Base-by-base conservation (phyloP, 768 basidiomycete species). In the Russula sp. region DNA sequence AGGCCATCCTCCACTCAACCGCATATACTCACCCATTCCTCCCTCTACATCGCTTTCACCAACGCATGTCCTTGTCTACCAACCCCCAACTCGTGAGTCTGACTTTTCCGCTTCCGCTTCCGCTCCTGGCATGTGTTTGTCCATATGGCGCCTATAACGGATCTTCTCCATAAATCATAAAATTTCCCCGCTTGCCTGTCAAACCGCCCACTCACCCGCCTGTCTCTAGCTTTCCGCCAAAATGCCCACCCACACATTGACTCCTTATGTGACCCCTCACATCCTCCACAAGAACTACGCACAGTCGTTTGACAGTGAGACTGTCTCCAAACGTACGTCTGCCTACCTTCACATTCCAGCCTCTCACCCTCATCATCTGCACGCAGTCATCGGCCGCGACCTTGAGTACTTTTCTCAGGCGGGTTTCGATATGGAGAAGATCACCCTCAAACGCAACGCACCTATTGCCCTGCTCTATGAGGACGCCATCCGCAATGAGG, bases 391-490 rank as follows among this genome's bases (percentile, higher is more conserved):
- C 72, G 94, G 92, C 71, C 87, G 84, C 70, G 95, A 98, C 74
- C 84, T 98, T 72, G 90, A 94, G 75, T 92, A 94, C 79, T 97
- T 97, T 85, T 98, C 96, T 44, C 90, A 97, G 76, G 96, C 97
- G 63, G 97, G 97, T 66, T 98, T 99, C 79, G 96, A 99, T 79
- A 97, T 98, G 90, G 90, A 95, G 73, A 86, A 90, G 71, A 94
- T 98, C 77, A 90, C 94, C 75, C 83, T 99, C 77, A 95, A 92
- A 79, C 91, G 93, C 77, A 96, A 96, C 69, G 93, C 93, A 1
- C 83, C 93, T 24, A 86, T 88, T 49, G 92, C 95, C 1, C 83
- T 88, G 70, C 88, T 96, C 49, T 97, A 97, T 78, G 97, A 99
- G 74, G 97, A 99, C 71, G 97, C 97, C 71, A 88, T 98, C 79